A percentile compares a stretch with the other conserved stretches of the same genome.
phyloP scores from a whole-genome alignment of 2,329 filamentous ascomycete species.

The Fusarium robinianum region DNA sequence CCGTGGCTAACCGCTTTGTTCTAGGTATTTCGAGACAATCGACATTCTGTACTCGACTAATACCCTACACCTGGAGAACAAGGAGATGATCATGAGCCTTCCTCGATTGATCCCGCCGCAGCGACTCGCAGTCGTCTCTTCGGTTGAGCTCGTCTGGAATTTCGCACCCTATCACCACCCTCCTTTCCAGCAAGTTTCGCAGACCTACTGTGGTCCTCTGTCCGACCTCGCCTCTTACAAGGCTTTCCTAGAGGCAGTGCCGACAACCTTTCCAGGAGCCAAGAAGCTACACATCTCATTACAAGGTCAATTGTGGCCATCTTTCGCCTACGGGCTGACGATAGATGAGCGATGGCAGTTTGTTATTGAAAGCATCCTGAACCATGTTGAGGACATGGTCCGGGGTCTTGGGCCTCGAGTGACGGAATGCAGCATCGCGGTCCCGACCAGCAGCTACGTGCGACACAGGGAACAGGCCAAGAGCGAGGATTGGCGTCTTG shows the following conservation, averaged over 20 bases:
- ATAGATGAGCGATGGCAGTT: neutral
- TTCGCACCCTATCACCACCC: slow-evolving; percentile 21
- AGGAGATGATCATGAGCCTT: slow-evolving; percentile 24
- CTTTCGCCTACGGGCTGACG: too few relatives aligned
- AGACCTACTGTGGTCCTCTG: too few relatives aligned
- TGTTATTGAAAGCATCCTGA: slow-evolving; percentile 4
- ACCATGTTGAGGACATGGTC: slow-evolving; percentile 29
- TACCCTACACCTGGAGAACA: slow-evolving; percentile 31
- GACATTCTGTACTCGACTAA: slow-evolving; percentile 40
- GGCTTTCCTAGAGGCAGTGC: slow-evolving; percentile 23
- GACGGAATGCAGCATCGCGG: slow-evolving; percentile 26
- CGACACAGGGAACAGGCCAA: slow-evolving; percentile 20
- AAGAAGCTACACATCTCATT: slow-evolving; percentile 25
- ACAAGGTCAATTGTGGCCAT: slow-evolving; percentile 9
- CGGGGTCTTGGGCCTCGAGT: slow-evolving; percentile 20
- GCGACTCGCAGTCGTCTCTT: slow-evolving; percentile 26
- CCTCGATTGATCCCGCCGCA: slow-evolving; percentile 27
- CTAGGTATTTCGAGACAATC: slow-evolving; percentile 38
- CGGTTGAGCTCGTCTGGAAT: slow-evolving; percentile 35
- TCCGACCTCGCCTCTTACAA: slow-evolving; percentile 15
- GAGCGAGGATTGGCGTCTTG: slow-evolving; percentile 10
- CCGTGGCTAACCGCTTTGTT: neutral
- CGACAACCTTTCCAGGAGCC: slow-evolving; percentile 17
- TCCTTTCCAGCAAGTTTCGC: too few relatives aligned
- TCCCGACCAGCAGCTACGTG: slow-evolving; percentile 31